phyloP scores from a whole-genome alignment of 78 protist genomes.

The Tieghemostelium lacteum region DNA sequence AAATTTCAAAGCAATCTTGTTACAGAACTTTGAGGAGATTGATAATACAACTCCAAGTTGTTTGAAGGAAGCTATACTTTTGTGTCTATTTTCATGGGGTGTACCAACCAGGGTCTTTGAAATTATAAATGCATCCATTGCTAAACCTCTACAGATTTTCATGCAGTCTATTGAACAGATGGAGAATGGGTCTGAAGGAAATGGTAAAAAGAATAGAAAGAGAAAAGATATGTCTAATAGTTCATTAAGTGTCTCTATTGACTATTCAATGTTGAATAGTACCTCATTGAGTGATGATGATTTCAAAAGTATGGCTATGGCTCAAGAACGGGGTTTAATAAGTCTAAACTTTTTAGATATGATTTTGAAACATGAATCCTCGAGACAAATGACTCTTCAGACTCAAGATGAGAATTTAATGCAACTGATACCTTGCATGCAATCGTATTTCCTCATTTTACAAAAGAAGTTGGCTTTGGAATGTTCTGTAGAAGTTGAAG shows the following conservation, averaged over 20 bases:
- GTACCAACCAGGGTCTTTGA: neutral
- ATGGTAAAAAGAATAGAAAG: neutral
- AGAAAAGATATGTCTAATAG: neutral
- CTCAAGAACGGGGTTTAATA: slow-evolving; percentile 11
- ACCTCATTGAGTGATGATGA: neutral
- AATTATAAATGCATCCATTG: slow-evolving; percentile 15
- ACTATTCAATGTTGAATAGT: too few relatives aligned
- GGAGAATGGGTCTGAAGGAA: neutral
- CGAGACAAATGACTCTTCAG: slow-evolving; percentile 4
- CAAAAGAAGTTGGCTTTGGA: neutral
- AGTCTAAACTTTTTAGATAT: slow-evolving; percentile 28
- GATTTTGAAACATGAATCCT: slow-evolving; percentile 13
- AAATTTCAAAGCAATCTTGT: neutral
- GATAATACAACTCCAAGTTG: slow-evolving; percentile 49
- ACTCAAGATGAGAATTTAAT: neutral
- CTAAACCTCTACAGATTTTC: neutral
- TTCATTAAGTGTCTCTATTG: too few relatives aligned
- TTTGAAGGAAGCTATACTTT: slow-evolving; percentile 23
- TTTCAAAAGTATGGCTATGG: neutral
- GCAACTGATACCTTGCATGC: neutral
- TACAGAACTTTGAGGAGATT: slow-evolving; percentile 39
- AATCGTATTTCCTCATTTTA: slow-evolving; percentile 4
- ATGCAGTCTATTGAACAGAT: neutral
- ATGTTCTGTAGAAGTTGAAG: neutral
- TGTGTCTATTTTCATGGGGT: slow-evolving; percentile 18